phyloP scores from a whole-genome alignment of 2,329 filamentous ascomycete species.

The Pestalotiopsis sp. region DNA sequence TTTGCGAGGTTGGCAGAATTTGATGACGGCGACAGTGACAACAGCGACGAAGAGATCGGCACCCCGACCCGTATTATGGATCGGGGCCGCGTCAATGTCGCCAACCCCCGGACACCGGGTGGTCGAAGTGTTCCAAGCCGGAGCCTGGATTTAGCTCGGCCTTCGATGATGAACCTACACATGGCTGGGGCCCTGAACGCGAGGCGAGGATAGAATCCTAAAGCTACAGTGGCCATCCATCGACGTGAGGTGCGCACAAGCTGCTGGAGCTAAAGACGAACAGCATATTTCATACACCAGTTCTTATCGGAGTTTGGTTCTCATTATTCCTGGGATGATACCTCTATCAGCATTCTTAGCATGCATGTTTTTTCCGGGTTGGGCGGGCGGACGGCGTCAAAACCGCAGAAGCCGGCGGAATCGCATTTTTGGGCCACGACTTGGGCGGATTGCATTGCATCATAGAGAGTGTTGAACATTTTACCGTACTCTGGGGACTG shows the following conservation, averaged over 20 bases:
- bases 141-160: slow-evolving; percentile 57
- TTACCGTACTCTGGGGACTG: neutral
- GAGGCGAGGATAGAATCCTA: slow-evolving; percentile 25
- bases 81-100: slow-evolving; percentile 60
- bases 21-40: slow-evolving; percentile 48
- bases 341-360: slow-evolving; percentile 5
- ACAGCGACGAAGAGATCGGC: slow-evolving; percentile 30
- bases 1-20: slow-evolving; percentile 79
- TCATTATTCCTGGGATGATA: neutral
- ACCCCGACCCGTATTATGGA: slow-evolving; percentile 47
- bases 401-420: neutral
- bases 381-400: neutral
- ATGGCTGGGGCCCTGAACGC: slow-evolving; percentile 29
- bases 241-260: neutral
- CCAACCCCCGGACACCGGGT: slow-evolving; percentile 58
- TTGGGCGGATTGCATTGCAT: neutral
- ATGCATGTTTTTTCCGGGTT: slow-evolving; percentile 2
- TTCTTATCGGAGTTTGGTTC: slow-evolving; percentile 6
- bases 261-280: neutral
- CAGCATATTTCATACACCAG: neutral
- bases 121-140: slow-evolving; percentile 55
- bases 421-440: neutral
- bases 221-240: neutral
- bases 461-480: slow-evolving; percentile 1
- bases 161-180: slow-evolving; percentile 30